Conservation (phyloP, 805 yeast species). For the Wickerhamiella nectarea region DNA sequence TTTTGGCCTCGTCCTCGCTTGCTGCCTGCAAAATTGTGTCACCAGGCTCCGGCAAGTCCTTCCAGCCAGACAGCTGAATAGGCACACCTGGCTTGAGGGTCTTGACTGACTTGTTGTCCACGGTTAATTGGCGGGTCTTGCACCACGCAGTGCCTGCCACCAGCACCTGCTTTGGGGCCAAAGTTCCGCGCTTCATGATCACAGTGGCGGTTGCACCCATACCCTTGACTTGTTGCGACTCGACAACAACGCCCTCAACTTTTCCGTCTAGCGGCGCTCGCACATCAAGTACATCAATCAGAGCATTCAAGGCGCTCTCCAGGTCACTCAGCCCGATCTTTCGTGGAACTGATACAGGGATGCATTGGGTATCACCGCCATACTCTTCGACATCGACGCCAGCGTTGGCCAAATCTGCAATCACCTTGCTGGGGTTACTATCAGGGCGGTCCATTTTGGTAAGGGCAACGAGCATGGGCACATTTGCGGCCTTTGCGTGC, state of each 20-base stretch:
- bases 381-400: slow-evolving; percentile 81
- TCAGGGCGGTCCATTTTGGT: slow-evolving; percentile 82
- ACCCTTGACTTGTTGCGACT: slow-evolving; percentile 68
- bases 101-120: slow-evolving; percentile 57
- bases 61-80: slow-evolving; percentile 90
- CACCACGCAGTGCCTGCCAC: slow-evolving; percentile 84
- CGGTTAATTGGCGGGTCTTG: slow-evolving; percentile 63
- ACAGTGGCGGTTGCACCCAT: slow-evolving; percentile 80
- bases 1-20: slow-evolving; percentile 60
- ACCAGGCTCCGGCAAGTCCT: slow-evolving; percentile 81
- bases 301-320: slow-evolving; percentile 76
- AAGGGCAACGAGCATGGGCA: slow-evolving; percentile 78
- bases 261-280: slow-evolving; percentile 39
- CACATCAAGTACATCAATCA: slow-evolving; percentile 72
- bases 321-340: slow-evolving; percentile 81
- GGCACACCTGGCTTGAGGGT: slow-evolving; percentile 79
- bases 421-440: slow-evolving; percentile 59
- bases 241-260: slow-evolving; percentile 80
- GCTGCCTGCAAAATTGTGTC: slow-evolving; percentile 67
- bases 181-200: slow-evolving; percentile 63
- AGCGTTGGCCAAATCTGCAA: slow-evolving; percentile 59
- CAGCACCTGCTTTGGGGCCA: slow-evolving; percentile 54
- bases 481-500: slow-evolving; percentile 72
- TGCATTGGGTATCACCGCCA: slow-evolving; percentile 91
- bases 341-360: slow-evolving; percentile 75